Base-by-base conservation (phyloP, 768 basidiomycete genomes). In the Termitomyces sp. region DNA sequence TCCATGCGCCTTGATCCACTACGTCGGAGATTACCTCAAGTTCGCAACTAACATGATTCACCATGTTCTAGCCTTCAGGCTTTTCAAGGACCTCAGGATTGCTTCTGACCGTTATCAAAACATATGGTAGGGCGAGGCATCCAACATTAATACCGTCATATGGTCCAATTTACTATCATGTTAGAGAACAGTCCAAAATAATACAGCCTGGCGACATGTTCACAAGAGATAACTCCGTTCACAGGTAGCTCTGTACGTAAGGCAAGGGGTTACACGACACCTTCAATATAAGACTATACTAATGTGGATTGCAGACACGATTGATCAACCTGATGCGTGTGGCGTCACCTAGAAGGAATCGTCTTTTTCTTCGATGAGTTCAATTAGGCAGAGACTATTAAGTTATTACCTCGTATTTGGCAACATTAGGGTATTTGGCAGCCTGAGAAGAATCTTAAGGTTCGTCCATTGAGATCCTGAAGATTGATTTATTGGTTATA, bases 151-250 rank as follows among this genome's bases (percentile, higher is more conserved):
- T 28, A 28, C 28, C 4, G 9, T 94, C 93, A n/a, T 91, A 92
- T 71, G 96, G 98, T 74, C 96, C 96, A n/a, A 95, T 96, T 2
- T 97, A 91, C 79, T 98, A 87, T 79, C 82, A 90, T 70, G 82
- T 87, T 58, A 92, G 88, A 38, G 76, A 81, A 60, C 71, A 78
- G n/a, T 65, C 71, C 22, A 74, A 83, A 33, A 68, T 78, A 52
- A 71, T 73, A 28, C 85, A 86, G 63, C 78, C 89, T 0, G 89
- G 89, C 22, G 89, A 81, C 15, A 92, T 98, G 39, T 96, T 98
- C 75, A 97, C 96, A 0, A 96, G 96, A 16, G 94, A 97, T 71
- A 97, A 4, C 94, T 1, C 85, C 96, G 58, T 96, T 96, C 79
- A 78, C 83, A 72, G 90, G 80, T 32, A n/a, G n/a, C n/a, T n/a